These are phyloP conservation scores for Auxenochlorella pyrenoidosa DNA, from an alignment of 139 green algal species.

Conservation along the genomic window DNA sequence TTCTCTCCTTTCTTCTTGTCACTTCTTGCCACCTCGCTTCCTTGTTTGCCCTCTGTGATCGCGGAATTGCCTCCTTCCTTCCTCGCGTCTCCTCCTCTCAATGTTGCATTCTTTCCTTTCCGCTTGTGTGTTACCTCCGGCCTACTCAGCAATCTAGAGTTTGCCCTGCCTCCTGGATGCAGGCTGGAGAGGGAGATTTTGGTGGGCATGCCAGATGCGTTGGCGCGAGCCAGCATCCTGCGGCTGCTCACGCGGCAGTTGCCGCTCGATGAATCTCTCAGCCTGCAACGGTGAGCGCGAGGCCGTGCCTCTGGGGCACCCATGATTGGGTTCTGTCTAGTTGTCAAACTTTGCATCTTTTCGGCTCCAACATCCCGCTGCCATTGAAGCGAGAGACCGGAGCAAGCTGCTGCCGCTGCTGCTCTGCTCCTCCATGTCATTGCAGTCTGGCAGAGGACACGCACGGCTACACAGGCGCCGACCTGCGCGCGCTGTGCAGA, in stretches of 20 bases:
- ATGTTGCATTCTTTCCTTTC: no score
- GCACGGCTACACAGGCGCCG: conserved; percentile 88
- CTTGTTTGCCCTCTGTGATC: no score
- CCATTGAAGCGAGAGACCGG: no score
- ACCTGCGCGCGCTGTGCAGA: conserved; percentile 80
- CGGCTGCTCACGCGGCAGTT: conserved; percentile 64
- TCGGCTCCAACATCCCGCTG: no score
- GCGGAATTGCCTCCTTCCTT: no score
- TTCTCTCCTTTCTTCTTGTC: neutral
- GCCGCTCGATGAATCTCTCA: conserved; percentile 64
- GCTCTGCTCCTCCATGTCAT: neutral
- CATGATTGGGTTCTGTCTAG: no score
- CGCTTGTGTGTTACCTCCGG: no score
- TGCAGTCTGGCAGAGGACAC: conserved; percentile 37
- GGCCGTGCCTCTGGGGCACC: no score
- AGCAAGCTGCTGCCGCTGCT: neutral
- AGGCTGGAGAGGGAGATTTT: conserved; percentile 9
- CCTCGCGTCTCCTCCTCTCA: no score
- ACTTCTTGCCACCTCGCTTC: no score
- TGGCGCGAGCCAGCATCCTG: conserved; percentile 44
- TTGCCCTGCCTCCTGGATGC: neutral
- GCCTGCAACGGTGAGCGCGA: conserved; percentile 53
- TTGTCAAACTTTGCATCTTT: no score
- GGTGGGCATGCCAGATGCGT: conserved; percentile 24
- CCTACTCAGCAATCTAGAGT: no score